These are phyloP conservation scores for Basipetospora chlamydospora DNA, from an alignment of 2,329 filamentous ascomycete genomes.

Conservation along the genomic window DNA sequence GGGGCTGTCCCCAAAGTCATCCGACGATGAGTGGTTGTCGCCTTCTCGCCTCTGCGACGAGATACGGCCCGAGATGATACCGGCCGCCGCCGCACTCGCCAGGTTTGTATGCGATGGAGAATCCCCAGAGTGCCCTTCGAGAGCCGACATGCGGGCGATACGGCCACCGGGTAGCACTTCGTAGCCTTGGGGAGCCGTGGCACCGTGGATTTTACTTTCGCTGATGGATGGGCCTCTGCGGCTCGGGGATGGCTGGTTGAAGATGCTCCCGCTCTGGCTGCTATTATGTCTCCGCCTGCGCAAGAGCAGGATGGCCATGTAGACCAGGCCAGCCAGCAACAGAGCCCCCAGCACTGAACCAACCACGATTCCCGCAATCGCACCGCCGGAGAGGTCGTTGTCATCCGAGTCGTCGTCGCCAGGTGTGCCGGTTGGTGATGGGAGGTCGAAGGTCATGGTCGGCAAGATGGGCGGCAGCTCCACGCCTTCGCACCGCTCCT, in stretches of 20 bases:
- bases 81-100: slow-evolving; percentile 15
- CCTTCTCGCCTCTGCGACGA: slow-evolving; percentile 18
- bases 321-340: slow-evolving; percentile 53
- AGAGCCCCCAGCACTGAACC: slow-evolving; percentile 60
- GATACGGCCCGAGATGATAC: slow-evolving; percentile 15
- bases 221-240: slow-evolving; percentile 30
- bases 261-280: slow-evolving; percentile 52
- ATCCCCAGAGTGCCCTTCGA: slow-evolving; percentile 60
- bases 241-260: slow-evolving; percentile 81
- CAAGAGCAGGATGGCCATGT: slow-evolving; percentile 45
- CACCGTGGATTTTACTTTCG: slow-evolving; percentile 18
- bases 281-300: slow-evolving; percentile 34
- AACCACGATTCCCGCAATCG: slow-evolving; percentile 81
- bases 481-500: slow-evolving; percentile 60
- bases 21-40: slow-evolving; percentile 53
- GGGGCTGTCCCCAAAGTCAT: slow-evolving; percentile 57
- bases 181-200: slow-evolving; percentile 36
- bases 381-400: slow-evolving; percentile 55
- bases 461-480: slow-evolving; percentile 61
- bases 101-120: slow-evolving; percentile 38
- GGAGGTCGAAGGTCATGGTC: slow-evolving; percentile 44
- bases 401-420: slow-evolving; percentile 11
- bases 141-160: slow-evolving; percentile 87
- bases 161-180: slow-evolving; percentile 73
- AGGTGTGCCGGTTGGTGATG: slow-evolving; percentile 23